Base-by-base conservation (phyloP, 306 rosid genomes). In the Medicago ruthenica region DNA sequence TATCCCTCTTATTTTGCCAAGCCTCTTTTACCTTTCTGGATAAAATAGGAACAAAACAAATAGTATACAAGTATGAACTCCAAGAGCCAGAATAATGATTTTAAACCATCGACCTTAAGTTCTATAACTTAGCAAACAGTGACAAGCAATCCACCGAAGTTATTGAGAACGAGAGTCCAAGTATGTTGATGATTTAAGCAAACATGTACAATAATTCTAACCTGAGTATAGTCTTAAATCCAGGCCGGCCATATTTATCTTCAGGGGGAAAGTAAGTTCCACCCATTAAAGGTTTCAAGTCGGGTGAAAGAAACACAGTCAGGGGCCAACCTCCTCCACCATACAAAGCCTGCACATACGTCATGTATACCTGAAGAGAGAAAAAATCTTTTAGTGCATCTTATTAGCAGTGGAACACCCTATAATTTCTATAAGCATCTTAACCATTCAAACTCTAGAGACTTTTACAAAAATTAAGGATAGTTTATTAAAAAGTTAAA, bases 321-420 rank as follows among this genome's bases (percentile, higher is more conserved):
- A 95, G 86, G 7, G 98, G 98, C 97, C 98, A 95, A 84, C 98
- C 98, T 74, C 98, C 98, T 82, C 98, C 92, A 41, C 98, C 97
- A 62, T 90, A 90, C 85, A 92, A 83, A 81, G 98, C 97, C 84
- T 95, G 98, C 67, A 95, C 97, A 73, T 95, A 95, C 8, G 98
- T 88, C 98, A 95, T 90, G 82, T 95, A 95, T 47, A 95, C 98
- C 98, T 94, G 81, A 54, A 82, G 73, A 55, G 57, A 6, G 1
- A 16, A 71, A 76, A 59, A 41, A 42, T 12, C n/a, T 20, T 55
- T 76, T 58, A 80, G 82, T 45, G 53, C 21, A 71, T 37, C 86
- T 45, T 34, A 18, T 61, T 24, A 76, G 60, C 61, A 18, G 58
- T 40, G 51, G 13, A 71, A 79, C 65, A 39, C 69, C 59, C 55